phyloP scores from a whole-genome alignment of 441 rosid species.

The Adansonia gregorii region DNA sequence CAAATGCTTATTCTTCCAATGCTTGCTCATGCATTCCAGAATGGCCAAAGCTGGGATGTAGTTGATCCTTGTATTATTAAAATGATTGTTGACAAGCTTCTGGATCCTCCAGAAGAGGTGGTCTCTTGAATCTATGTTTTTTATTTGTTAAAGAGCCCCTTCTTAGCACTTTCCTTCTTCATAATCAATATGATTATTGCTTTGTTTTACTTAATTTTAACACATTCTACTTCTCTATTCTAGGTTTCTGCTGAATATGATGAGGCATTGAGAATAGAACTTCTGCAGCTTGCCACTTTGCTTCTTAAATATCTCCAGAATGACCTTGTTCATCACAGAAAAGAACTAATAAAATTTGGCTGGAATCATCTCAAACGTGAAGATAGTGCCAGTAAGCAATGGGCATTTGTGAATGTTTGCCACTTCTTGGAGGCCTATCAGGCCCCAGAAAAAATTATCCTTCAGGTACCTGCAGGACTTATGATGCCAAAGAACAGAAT shows the following conservation, averaged over 20 bases:
- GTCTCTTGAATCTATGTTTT: constrained; percentile 6
- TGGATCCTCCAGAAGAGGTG: constrained; percentile 99
- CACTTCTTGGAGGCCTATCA: constrained; percentile 99
- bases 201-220: constrained; percentile 26
- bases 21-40: constrained; percentile 96
- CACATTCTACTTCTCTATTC: constrained; percentile 28
- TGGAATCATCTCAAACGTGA: constrained; percentile 99
- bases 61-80: constrained; percentile 84
- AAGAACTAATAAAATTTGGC: constrained; percentile 98
- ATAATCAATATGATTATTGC: constrained; percentile 17
- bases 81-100: constrained; percentile 96
- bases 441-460: constrained; percentile 98
- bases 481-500: background rate
- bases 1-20: constrained; percentile 99
- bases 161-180: constrained; percentile 9
- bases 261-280: constrained; percentile 98
- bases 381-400: constrained; percentile 99
- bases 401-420: constrained; percentile 99
- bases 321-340: constrained; percentile 97
- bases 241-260: constrained; percentile 99
- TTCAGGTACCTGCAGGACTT: constrained; percentile 65
- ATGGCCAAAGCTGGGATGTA: constrained; percentile 92
- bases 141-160: constrained; percentile 19
- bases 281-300: constrained; percentile 95
- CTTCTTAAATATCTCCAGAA: constrained; percentile 95